Base-by-base conservation (phyloP, 805 yeast genomes). In the Candida methanosorbosa region DNA sequence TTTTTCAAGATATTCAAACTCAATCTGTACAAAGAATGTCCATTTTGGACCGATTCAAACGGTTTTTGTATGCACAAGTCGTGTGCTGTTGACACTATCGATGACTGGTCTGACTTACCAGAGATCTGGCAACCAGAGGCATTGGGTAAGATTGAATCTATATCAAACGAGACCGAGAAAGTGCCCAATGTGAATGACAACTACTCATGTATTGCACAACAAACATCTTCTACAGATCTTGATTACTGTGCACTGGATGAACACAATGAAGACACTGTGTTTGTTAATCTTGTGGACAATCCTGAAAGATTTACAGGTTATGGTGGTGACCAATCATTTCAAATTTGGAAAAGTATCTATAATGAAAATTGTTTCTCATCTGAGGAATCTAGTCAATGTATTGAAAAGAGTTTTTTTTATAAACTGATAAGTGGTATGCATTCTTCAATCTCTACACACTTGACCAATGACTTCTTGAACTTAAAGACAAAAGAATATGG, bases 241-340 rank as follows among this genome's bases (percentile, higher is more conserved):
- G 84, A 80, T 48, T 83, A 81, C 61, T 78, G 84, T 50, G 83
- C 78, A 51, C 59, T 78, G 26, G 84, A 77, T 47, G 68, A 66
- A 32, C 68, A 71, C 30, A 74, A 70, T 44, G 75, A 75, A 46
- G 71, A 77, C 40, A 78, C 87, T 36, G 96, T 86, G 2, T 80
- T 81, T 48, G 95, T 92, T 20, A 86, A 88, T 49, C 68, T 92
- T 37, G 66, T 80, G 16, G 84, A 82, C 36, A 94, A 94, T 52
- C 96, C 95, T 1, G 99, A 92, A 58, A 68, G 97, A 49, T 92
- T 84, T 62, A 94, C 98, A 0, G 98, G 98, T 0, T 92, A 92
- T 52, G 82, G 87, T 22, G 98, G 98, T 21, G 76, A 79, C 33
- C 95, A 92, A 50, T 85, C 96, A 17, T 76, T 80, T 45, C 86